Conservation (phyloP, 1,139 yeast genomes). For the Williopsis jadinii region DNA sequence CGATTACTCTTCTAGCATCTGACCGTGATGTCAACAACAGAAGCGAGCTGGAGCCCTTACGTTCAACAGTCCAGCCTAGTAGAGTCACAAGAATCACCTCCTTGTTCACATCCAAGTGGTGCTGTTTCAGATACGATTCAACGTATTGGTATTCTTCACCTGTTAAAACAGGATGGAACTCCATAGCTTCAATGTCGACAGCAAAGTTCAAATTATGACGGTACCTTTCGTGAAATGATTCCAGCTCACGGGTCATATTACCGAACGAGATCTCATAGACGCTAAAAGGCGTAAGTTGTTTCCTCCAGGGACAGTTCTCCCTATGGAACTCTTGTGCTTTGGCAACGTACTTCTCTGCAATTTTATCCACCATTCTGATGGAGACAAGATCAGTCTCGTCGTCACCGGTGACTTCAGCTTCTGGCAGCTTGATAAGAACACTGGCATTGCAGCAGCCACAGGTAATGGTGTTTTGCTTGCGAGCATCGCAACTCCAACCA, state of each 20-base stretch:
- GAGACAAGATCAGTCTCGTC: conserved; percentile 1
- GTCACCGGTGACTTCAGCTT: conserved; percentile 1
- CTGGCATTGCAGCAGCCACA: conserved; percentile 7
- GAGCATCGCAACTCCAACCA: conserved; percentile 9
- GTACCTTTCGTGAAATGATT: conserved; percentile 7
- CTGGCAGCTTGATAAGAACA: conserved; percentile 4
- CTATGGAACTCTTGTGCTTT: conserved; percentile 7
- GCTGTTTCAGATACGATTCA: conserved; percentile 3
- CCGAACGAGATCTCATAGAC: conserved; percentile 11
- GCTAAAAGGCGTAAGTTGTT: conserved; percentile 10
- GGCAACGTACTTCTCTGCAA: conserved; percentile 9
- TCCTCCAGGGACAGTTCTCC: conserved; percentile 19
- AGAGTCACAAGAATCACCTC: conserved; percentile 15
- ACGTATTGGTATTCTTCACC: conserved; percentile 2
- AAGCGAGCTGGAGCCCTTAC: conserved; percentile 8
- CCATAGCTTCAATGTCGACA: background rate
- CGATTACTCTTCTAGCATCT: conserved; percentile 27
- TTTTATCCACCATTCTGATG: conserved; percentile 4
- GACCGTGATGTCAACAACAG: conserved; percentile 21
- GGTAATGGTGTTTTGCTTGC: conserved; percentile 3
- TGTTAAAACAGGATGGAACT: conserved; percentile 2
- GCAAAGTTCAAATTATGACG: conserved; percentile 3
- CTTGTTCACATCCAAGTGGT: conserved; percentile 1
- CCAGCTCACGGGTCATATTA: conserved; percentile 6
- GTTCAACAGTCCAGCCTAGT: conserved; percentile 27